A percentile compares a stretch with the other conserved stretches of the same genome.
Conservation (phyloP, 352 stramenopile species). For the Pythium rishiriense region DNA sequence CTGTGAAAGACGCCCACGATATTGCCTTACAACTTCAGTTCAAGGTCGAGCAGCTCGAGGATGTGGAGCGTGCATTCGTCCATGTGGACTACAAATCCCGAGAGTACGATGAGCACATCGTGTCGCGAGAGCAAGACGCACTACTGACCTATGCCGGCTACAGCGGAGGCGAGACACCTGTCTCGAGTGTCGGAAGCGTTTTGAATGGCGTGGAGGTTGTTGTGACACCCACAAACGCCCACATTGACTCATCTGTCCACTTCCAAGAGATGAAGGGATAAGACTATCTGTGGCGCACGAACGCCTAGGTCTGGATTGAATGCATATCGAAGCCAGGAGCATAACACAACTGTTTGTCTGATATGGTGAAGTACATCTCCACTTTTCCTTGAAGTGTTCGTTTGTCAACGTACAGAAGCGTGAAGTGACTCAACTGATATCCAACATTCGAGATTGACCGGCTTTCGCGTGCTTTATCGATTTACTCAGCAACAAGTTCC, state of each 20-base stretch:
- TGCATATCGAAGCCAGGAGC: background rate
- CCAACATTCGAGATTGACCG: too few species aligned
- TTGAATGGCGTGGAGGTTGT: conserved; percentile 14
- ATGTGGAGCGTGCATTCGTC: conserved; percentile 91
- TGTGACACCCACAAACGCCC: conserved; percentile 75
- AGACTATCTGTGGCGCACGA: background rate
- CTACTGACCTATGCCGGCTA: conserved; percentile 36
- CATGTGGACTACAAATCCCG: conserved; percentile 90
- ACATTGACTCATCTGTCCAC: conserved; percentile 32
- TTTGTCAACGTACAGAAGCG: too few species aligned
- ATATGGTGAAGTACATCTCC: background rate
- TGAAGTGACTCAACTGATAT: too few species aligned
- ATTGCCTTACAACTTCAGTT: conserved; percentile 93
- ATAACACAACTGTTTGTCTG: background rate
- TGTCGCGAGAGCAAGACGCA: conserved; percentile 58
- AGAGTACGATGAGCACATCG: conserved; percentile 79
- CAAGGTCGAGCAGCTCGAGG: conserved; percentile 70
- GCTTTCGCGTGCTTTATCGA: too few species aligned
- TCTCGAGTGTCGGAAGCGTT: conserved; percentile 4
- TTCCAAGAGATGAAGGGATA: conserved; percentile 30
- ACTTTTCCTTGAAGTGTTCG: too few species aligned
- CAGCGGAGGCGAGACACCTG: conserved; percentile 26
- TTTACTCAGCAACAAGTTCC: too few species aligned
- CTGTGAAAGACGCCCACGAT: conserved; percentile 92
- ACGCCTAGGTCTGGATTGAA: background rate